Evolutionary conservation across 2,329 filamentous ascomycete genomes (phyloP).

Genomic region (Microascus cirrosus): DNA sequence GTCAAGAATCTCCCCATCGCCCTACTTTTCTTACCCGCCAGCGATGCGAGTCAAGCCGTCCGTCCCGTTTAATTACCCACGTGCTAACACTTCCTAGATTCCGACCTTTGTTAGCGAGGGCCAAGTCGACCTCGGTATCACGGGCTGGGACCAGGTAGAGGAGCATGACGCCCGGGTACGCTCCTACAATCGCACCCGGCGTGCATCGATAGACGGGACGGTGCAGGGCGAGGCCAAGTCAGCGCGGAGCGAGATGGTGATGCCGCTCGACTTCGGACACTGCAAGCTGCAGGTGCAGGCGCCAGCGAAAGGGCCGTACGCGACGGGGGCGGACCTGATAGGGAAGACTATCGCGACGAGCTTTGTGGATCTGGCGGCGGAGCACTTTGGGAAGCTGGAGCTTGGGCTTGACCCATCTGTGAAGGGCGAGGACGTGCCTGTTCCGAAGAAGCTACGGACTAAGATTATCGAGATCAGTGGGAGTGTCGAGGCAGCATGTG

Average conservation of each 20-base stretch:
- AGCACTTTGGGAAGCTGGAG: conserved; percentile 78
- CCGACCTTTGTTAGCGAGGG: conserved; percentile 96
- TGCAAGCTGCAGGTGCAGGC: conserved; percentile 98
- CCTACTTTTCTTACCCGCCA: conserved; percentile 89
- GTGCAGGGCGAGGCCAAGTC: conserved; percentile 3
- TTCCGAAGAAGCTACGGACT: conserved; percentile 53
- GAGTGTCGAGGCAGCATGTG: conserved; percentile 94
- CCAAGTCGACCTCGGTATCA: conserved; percentile 87
- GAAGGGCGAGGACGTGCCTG: conserved; percentile 19
- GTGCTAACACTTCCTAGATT: too few species aligned
- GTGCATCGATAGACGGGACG: conserved; percentile 30
- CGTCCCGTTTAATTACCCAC: too few species aligned
- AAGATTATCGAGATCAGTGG: conserved; percentile 91
- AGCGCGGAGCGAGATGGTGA: conserved; percentile 42
- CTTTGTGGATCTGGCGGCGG: conserved; percentile 73
- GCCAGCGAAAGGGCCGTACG: conserved; percentile 68
- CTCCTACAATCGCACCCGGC: conserved; percentile 32
- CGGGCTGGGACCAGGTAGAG: conserved; percentile 81
- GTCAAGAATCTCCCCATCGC: conserved; percentile 96
- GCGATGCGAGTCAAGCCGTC: too few species aligned
- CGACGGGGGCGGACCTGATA: conserved; percentile 63
- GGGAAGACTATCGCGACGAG: conserved; percentile 93
- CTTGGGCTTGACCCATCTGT: conserved; percentile 30
- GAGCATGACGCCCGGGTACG: conserved; percentile 67
- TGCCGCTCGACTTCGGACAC: conserved; percentile 81